Evolutionary conservation across 163 green algal genomes (phyloP), one percentile per base, ranked within the genome.

Genomic region (Chloromonas sp.): DNA sequence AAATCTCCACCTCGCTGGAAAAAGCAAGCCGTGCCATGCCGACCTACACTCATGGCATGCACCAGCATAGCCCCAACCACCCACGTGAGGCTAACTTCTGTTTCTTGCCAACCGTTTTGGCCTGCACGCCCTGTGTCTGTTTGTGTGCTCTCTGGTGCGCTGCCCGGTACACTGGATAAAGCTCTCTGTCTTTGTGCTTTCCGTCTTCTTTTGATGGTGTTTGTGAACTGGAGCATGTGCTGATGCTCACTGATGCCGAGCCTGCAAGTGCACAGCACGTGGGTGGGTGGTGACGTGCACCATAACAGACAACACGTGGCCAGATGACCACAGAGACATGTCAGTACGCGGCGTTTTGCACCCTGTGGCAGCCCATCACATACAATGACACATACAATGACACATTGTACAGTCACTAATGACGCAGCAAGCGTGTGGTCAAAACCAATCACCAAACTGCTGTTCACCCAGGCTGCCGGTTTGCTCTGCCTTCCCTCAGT

Each of bases 161-260:
- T 11, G 66, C 5, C 66, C 11, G 66, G 5, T 5, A 15, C 5
- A 11, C 66, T 74, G 66, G 11, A 5, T 5, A 11, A 5, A 11
- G 5, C 5, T 15, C 66, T 5, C 66, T 11, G 66, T 74, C 66
- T 74, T 74, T 5, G 11, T 5, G 66, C 66, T 15, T 11, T 74
- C 66, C 66, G 66, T 74, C 66, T 74, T 11, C 66, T 5, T 11
- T 11, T 76, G 57, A 94, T 82, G 13, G 61, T 85, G 84, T 93
- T 91, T 78, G 88, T 90, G 84, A 91, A 93, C 60, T 11, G 71
- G 14, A 94, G 84, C 3, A 77, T 76, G 60, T 78, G 60, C 83
- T 92, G 86, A 13, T 91, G 81, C 83, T 90, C 82, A 2, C 79
- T 81, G 36, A 94, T 59, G 60, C 88, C 87, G n/a, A 94, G 79